Conservation (phyloP, 2,329 filamentous ascomycete genomes). For the Calonectria crousiana region DNA sequence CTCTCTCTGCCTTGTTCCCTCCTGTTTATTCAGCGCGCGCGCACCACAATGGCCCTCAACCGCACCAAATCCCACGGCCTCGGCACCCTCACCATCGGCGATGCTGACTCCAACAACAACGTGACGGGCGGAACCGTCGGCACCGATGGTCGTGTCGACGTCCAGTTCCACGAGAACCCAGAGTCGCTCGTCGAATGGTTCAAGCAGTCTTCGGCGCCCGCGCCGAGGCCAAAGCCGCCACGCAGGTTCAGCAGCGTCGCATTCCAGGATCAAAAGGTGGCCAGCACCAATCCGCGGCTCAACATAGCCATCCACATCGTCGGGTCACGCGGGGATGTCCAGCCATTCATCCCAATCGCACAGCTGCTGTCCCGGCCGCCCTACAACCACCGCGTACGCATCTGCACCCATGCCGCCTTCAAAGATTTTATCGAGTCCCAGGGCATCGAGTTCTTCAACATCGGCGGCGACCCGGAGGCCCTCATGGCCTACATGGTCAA, state of each 20-base stretch:
- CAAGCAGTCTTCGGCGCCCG: slow-evolving; percentile 28
- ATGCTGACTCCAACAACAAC: slow-evolving; percentile 32
- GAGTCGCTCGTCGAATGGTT: slow-evolving; percentile 44
- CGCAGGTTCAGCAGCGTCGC: slow-evolving; percentile 37
- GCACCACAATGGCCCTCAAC: slow-evolving; percentile 42
- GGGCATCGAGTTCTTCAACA: slow-evolving; percentile 69
- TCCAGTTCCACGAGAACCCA: slow-evolving; percentile 47
- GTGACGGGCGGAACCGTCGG: slow-evolving; percentile 43
- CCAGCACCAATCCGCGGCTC: slow-evolving; percentile 37
- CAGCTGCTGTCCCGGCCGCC: slow-evolving; percentile 51
- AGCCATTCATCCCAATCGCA: slow-evolving; percentile 71
- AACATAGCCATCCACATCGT: slow-evolving; percentile 51
- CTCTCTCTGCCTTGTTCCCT: background rate
- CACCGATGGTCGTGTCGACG: slow-evolving; percentile 47
- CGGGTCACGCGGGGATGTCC: slow-evolving; percentile 51
- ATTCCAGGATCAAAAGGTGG: slow-evolving; percentile 29
- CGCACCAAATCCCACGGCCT: slow-evolving; percentile 44
- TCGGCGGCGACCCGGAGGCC: slow-evolving; percentile 67
- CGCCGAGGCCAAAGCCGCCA: slow-evolving; percentile 24
- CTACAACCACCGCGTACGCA: slow-evolving; percentile 65
- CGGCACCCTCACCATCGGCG: slow-evolving; percentile 43
- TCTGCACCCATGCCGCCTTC: slow-evolving; percentile 68
- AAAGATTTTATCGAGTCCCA: slow-evolving; percentile 63
- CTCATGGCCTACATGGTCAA: slow-evolving; percentile 58
- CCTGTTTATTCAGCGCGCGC: background rate